Percentiles rank a stretch among this genome's conserved stretches.
These are phyloP conservation scores for Saccharomyces jurei DNA, from an alignment of 805 yeast species.

Conservation along the genomic window DNA sequence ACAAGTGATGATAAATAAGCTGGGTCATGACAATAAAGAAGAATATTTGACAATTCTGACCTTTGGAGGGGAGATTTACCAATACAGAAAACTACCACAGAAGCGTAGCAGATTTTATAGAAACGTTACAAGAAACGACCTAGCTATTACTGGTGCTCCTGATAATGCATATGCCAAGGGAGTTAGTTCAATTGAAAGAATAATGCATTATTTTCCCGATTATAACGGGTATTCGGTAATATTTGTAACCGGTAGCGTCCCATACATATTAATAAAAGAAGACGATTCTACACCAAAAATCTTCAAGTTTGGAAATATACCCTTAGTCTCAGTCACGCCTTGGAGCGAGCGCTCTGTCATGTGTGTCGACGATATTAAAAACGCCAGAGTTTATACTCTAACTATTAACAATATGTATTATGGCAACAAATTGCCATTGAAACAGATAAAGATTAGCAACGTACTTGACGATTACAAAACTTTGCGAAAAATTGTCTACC, in stretches of 20 bases:
- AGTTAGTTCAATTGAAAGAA: conserved; percentile 55
- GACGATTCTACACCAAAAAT: conserved; percentile 56
- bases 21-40: conserved; percentile 55
- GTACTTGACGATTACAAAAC: conserved; percentile 33
- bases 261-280: conserved; percentile 61
- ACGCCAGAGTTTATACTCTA: conserved; percentile 48
- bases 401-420: conserved; percentile 37
- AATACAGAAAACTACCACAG: conserved; percentile 46
- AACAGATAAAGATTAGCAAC: conserved; percentile 40
- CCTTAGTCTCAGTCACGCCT: conserved; percentile 50
- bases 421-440: conserved; percentile 54
- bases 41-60: conserved; percentile 67
- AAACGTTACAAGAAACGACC: conserved; percentile 25
- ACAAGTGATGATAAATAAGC: conserved; percentile 51
- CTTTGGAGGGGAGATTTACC: conserved; percentile 68
- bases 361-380: conserved; percentile 60
- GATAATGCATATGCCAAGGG: conserved; percentile 66
- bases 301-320: conserved; percentile 55
- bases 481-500: conserved; percentile 59
- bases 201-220: conserved; percentile 49
- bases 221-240: conserved; percentile 52
- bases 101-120: conserved; percentile 20
- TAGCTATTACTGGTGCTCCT: conserved; percentile 67
- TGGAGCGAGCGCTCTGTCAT: conserved; percentile 42
- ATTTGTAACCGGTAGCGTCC: conserved; percentile 65